phyloP scores from a whole-genome alignment of 2,329 filamentous ascomycete genomes.

The Botrytis sinoallii region DNA sequence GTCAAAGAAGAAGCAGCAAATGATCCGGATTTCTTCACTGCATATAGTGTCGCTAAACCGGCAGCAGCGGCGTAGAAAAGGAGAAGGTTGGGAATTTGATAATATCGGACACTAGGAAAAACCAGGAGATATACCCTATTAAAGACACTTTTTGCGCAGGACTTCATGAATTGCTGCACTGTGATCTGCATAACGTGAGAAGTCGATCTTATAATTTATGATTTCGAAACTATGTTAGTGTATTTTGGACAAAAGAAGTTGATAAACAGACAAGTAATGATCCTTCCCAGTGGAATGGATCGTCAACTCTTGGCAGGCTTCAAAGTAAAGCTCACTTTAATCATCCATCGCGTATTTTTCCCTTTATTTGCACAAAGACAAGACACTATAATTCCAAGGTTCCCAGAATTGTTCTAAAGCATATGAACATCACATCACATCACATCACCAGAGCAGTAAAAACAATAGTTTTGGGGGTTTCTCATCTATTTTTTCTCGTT shows the following conservation, averaged over 20 bases:
- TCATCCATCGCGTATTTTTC: background rate
- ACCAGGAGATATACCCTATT: slow-evolving; percentile 16
- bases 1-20: slow-evolving; percentile 90
- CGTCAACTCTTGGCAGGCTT: background rate
- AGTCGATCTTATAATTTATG: background rate
- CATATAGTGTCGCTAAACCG: slow-evolving; percentile 51
- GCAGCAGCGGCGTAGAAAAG: slow-evolving; percentile 11
- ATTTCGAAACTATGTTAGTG: background rate
- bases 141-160: slow-evolving; percentile 4
- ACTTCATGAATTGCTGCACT: background rate
- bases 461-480: background rate
- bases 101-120: background rate
- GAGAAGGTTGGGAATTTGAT: background rate
- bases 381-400: background rate
- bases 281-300: background rate
- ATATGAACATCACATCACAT: background rate
- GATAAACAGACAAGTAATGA: background rate
- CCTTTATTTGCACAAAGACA: background rate
- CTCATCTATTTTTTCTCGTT: background rate
- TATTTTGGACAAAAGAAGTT: background rate
- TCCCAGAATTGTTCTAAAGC: background rate
- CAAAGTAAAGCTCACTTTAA: background rate
- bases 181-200: background rate
- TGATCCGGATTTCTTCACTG: slow-evolving; percentile 76
- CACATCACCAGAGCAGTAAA: background rate